Evolutionary conservation across 306 rosid species (phyloP).

Genomic region (Datisca glomerata): DNA sequence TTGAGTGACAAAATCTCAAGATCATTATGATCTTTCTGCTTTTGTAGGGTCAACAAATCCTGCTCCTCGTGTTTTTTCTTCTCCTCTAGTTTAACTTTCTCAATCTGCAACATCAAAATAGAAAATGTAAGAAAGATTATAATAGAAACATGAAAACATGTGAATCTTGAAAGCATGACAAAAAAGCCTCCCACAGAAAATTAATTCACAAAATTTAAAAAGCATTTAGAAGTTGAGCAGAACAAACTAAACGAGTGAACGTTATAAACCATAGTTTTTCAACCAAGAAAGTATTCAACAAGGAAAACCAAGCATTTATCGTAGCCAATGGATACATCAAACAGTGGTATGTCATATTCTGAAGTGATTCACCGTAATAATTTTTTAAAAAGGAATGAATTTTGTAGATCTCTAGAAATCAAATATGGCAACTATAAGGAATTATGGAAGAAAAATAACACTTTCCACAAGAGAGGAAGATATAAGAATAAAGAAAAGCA

Average conservation of each 20-base stretch:
- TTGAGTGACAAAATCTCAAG: conserved; percentile 45
- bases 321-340: too few relatives aligned
- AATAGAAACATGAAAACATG: neutral
- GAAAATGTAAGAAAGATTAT: neutral
- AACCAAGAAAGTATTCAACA: too few relatives aligned
- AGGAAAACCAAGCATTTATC: too few relatives aligned
- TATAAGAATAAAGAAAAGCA: neutral
- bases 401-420: too few relatives aligned
- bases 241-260: too few relatives aligned
- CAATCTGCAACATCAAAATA: conserved; percentile 31
- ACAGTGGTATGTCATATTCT: too few relatives aligned
- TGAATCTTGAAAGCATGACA: neutral
- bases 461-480: too few relatives aligned
- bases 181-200: neutral
- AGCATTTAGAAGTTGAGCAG: neutral
- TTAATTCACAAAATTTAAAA: neutral
- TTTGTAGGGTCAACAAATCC: conserved; percentile 48
- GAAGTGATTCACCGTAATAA: too few relatives aligned
- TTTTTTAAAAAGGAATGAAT: too few relatives aligned
- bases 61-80: conserved; percentile 71
- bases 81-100: conserved; percentile 60
- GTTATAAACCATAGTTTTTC: too few relatives aligned
- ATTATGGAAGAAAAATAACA: too few relatives aligned
- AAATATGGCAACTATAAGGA: too few relatives aligned
- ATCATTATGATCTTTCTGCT: conserved; percentile 47